Evolutionary conservation across 2,329 filamentous ascomycete species (phyloP), one percentile per base, ranked within the genome.

Genomic region (Pyrenophora tritici-repentis): DNA sequence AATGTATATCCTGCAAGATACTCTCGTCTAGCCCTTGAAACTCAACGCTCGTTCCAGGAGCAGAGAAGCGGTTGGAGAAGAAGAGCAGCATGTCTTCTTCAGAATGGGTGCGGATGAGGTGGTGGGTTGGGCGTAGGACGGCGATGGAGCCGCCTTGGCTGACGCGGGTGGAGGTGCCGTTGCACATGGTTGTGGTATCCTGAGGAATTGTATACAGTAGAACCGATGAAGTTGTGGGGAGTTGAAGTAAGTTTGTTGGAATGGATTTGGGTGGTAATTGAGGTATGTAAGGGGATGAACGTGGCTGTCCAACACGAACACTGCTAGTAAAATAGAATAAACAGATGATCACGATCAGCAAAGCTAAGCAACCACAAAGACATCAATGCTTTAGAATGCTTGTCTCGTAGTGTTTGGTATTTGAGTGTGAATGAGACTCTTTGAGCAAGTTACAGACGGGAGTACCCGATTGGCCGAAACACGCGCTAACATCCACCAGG

Each of bases 131-230:
- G 9, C 56, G 62, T 1, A 73, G 58, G 1, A 72, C 63, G 12
- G 70, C 70, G n/a, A 73, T 70, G 1, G 68, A 68, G 26, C 70
- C 70, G n/a, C 70, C 70, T 53, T 72, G 68, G 32, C 64, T 68
- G 6, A 58, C 42, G 35, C 68, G 63, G 6, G 55, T 57, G 8
- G 68, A 72, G 17, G 45, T 32, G 33, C 68, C 70, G 61, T 66
- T 66, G 36, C 68, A 72, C 68, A n/a, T n/a, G n/a, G n/a, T n/a
- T n/a, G n/a, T n/a, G n/a, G n/a, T n/a, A n/a, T n/a, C n/a, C n/a
- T n/a, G n/a, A n/a, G n/a, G n/a, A n/a, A n/a, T n/a, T n/a, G n/a
- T n/a, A n/a, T n/a, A n/a, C n/a, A n/a, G n/a, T n/a, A n/a, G n/a
- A n/a, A n/a, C n/a, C n/a, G n/a, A n/a, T n/a, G n/a, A n/a, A n/a